These are phyloP conservation scores for Cladosporium sp. DNA, from an alignment of 2,329 filamentous ascomycete genomes.

Conservation along the genomic window DNA sequence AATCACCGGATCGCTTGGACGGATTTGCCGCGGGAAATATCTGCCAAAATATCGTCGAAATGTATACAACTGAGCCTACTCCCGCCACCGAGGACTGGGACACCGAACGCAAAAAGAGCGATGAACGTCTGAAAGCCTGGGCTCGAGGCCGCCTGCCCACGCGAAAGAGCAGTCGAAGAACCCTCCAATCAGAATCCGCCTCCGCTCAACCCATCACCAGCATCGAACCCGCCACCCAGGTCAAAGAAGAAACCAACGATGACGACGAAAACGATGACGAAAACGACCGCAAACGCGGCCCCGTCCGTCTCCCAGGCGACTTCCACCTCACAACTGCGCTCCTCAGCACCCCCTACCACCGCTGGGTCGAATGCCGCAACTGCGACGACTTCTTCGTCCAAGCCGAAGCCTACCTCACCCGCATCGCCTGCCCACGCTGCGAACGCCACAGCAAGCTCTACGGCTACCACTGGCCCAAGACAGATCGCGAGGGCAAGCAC, in stretches of 20 bases:
- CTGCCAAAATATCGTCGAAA: slow-evolving; percentile 27
- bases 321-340: slow-evolving; percentile 78
- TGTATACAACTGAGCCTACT: slow-evolving; percentile 25
- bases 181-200: not conserved
- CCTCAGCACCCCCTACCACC: slow-evolving; percentile 69
- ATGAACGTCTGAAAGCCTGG: not conserved
- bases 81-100: slow-evolving; percentile 4
- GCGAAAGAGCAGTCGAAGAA: slow-evolving; percentile 6
- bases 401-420: slow-evolving; percentile 79
- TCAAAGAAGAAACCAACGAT: not conserved
- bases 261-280: slow-evolving; percentile 16
- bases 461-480: slow-evolving; percentile 94
- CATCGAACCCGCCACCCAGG: slow-evolving; percentile 3
- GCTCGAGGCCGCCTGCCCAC: slow-evolving; percentile 6
- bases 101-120: not conserved
- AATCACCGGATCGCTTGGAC: slow-evolving; percentile 16
- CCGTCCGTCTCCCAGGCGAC: slow-evolving; percentile 42
- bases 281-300: slow-evolving; percentile 29
- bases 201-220: slow-evolving; percentile 1
- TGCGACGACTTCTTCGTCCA: slow-evolving; percentile 84
- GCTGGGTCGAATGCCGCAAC: slow-evolving; percentile 84
- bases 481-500: slow-evolving; percentile 68
- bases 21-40: slow-evolving; percentile 26
- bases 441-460: slow-evolving; percentile 95
- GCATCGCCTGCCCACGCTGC: slow-evolving; percentile 82